Percentiles rank a stretch among this genome's conserved stretches.
Evolutionary conservation across 176 grass and related monocot genomes (phyloP).

Genomic region (Avena insularis): DNA sequence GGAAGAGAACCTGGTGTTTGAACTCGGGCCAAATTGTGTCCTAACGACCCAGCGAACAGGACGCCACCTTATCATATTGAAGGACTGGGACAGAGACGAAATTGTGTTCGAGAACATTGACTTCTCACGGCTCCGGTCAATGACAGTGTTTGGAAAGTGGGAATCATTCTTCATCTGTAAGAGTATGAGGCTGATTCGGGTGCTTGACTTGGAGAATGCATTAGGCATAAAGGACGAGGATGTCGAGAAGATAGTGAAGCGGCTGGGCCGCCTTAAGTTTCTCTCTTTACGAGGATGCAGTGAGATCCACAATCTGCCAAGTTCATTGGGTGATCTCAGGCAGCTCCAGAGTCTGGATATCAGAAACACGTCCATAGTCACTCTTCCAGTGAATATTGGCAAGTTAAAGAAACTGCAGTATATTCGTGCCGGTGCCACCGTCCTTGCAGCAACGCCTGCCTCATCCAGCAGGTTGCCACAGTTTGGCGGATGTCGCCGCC

Average conservation of each 20-base stretch:
- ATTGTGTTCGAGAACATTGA: background rate
- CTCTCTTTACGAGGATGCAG: background rate
- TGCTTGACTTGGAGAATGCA: background rate
- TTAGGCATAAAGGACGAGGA: background rate
- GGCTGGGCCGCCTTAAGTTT: background rate
- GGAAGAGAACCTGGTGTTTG: background rate
- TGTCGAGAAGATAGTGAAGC: background rate
- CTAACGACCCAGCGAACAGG: background rate
- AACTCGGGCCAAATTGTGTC: background rate
- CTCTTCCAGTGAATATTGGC: background rate
- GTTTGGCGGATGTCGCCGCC: background rate
- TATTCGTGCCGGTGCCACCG: background rate
- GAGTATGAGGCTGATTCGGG: background rate
- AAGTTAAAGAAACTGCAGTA: background rate
- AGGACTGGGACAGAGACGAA: background rate
- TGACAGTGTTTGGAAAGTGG: background rate
- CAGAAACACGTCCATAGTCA: background rate
- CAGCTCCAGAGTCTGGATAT: background rate
- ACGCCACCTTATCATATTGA: background rate
- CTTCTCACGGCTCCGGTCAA: background rate
- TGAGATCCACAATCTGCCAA: background rate
- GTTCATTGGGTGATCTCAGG: background rate
- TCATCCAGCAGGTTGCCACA: background rate
- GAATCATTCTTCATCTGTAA: background rate
- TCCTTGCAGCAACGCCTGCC: background rate